These are phyloP conservation scores for Oryza officinalis DNA, from an alignment of 176 grass and related monocot genomes.

Conservation along the genomic window DNA sequence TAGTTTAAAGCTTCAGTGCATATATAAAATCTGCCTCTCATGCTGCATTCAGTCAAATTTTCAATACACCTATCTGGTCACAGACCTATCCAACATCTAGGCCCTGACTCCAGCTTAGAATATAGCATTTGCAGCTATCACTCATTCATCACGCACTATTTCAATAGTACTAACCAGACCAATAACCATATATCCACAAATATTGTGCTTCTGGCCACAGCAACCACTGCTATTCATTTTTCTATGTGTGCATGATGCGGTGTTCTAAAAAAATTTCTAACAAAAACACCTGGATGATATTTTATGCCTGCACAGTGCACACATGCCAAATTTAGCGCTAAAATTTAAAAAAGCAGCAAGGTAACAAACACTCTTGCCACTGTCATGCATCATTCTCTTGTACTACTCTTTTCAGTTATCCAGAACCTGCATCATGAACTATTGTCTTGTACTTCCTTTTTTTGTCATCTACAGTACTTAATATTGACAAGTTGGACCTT, in stretches of 20 bases:
- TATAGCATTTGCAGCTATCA: neutral
- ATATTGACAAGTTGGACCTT: neutral
- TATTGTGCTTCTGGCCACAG: neutral
- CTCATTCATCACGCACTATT: neutral
- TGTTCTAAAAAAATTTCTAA: neutral
- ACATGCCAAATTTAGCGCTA: neutral
- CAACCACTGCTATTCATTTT: neutral
- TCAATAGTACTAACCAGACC: neutral
- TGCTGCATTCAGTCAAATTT: neutral
- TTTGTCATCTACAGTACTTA: neutral
- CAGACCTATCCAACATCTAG: neutral
- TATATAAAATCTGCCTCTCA: conserved; percentile 1
- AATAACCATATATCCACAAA: neutral
- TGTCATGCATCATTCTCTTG: neutral
- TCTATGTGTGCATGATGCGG: neutral
- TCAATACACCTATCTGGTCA: neutral
- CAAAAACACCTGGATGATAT: neutral
- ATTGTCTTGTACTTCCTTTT: neutral
- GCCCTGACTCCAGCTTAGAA: neutral
- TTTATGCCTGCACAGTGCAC: neutral
- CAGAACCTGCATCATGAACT: neutral
- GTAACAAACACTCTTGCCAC: neutral
- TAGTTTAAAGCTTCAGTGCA: conserved; percentile 2
- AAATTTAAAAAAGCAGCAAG: neutral
- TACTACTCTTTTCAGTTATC: neutral